Evolutionary conservation across 148 eudicot genomes (phyloP).

Genomic region (Silene conica): DNA sequence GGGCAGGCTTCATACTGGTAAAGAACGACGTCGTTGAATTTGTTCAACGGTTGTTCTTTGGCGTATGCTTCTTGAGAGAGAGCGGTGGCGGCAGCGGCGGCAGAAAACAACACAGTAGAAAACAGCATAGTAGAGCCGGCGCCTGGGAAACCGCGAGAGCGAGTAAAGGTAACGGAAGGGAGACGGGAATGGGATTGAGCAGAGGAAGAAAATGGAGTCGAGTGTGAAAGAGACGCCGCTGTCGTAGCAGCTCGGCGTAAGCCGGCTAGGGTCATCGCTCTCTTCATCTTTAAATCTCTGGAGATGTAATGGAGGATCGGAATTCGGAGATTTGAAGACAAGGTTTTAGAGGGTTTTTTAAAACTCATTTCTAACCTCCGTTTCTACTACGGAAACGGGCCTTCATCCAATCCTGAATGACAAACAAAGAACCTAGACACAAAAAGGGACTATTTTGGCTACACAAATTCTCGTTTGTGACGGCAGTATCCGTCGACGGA

Average conservation of each 20-base stretch:
- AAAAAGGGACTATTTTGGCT: too few relatives aligned
- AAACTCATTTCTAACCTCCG: too few relatives aligned
- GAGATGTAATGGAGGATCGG: too few relatives aligned
- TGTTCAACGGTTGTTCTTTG: slow-evolving; percentile 33
- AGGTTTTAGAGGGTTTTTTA: too few relatives aligned
- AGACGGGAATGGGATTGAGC: neutral
- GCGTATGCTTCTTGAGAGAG: slow-evolving; percentile 44
- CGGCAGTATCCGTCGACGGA: too few relatives aligned
- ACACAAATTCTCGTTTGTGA: too few relatives aligned
- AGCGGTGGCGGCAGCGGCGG: slow-evolving; percentile 32
- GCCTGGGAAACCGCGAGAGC: slow-evolving; percentile 15
- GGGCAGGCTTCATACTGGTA: slow-evolving; percentile 99
- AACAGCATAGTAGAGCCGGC: slow-evolving; percentile 45
- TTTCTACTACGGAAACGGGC: too few relatives aligned
- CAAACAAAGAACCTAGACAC: too few relatives aligned
- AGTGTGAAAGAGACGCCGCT: slow-evolving; percentile 6
- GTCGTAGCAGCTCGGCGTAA: slow-evolving; percentile 1
- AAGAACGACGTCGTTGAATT: slow-evolving; percentile 65
- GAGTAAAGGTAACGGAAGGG: slow-evolving; percentile 15
- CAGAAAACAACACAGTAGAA: slow-evolving; percentile 41
- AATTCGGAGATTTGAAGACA: too few relatives aligned
- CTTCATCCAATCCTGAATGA: too few relatives aligned
- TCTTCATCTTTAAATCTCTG: too few relatives aligned
- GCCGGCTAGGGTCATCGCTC: too few relatives aligned
- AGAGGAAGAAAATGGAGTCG: neutral